Conservation (phyloP, 2,329 filamentous ascomycete genomes). For the Orbilia oligospora region DNA sequence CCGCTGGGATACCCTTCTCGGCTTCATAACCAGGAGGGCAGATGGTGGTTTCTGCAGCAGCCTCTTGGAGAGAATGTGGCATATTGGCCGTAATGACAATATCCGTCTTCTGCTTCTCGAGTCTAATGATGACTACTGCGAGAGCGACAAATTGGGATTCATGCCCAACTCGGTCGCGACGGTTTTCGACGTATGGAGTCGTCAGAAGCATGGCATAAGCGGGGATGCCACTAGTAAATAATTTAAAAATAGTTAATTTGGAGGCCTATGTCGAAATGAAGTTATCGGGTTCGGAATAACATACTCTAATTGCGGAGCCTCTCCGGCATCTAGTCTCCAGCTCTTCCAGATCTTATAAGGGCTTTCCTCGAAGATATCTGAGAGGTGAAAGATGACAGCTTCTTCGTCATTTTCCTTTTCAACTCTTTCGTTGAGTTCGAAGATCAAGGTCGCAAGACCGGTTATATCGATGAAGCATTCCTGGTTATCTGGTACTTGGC, state of each 20-base stretch:
- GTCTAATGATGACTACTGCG: constrained; percentile 61
- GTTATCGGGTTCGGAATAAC: not conserved
- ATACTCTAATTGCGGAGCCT: constrained; percentile 50
- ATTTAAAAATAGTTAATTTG: not conserved
- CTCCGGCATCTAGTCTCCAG: constrained; percentile 39
- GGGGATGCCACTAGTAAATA: constrained; percentile 30
- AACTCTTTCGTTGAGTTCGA: constrained; percentile 63
- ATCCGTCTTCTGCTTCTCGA: constrained; percentile 62
- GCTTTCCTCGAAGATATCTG: constrained; percentile 62
- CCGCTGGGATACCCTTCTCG: constrained; percentile 50
- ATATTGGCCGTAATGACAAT: constrained; percentile 64
- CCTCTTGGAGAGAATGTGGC: constrained; percentile 60
- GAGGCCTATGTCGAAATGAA: not conserved
- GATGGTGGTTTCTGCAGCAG: constrained; percentile 60
- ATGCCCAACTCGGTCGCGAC: constrained; percentile 37
- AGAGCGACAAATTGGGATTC: constrained; percentile 60
- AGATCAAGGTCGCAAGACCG: constrained; percentile 61
- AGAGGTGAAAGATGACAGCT: constrained; percentile 62
- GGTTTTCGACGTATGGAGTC: constrained; percentile 55
- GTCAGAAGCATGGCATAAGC: constrained; percentile 53
- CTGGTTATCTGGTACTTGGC: constrained; percentile 63
- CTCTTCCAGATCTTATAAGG: constrained; percentile 59
- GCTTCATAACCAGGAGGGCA: constrained; percentile 60
- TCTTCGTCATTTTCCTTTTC: constrained; percentile 61
- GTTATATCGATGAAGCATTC: constrained; percentile 63